Conservation (phyloP, 2,329 filamentous ascomycete genomes). For the Tricladium varicosporioides region DNA sequence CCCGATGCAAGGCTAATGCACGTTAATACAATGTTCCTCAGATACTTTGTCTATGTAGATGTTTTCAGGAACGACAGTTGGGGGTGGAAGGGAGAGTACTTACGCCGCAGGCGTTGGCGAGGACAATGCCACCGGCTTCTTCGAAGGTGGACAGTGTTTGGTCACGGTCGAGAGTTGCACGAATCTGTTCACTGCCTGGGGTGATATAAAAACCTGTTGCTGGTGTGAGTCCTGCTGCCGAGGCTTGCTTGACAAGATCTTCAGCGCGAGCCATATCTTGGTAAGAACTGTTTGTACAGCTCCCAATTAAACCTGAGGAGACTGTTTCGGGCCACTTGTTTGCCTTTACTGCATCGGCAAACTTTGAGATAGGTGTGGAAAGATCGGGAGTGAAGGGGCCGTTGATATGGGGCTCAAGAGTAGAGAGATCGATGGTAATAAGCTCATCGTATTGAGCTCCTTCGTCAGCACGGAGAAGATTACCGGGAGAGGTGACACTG, state of each 20-base stretch:
- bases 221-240: conserved; percentile 84
- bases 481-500: conserved; percentile 43
- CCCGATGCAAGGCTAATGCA: conserved; percentile 69
- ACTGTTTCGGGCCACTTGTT: conserved; percentile 90
- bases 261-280: conserved; percentile 98
- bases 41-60: neutral
- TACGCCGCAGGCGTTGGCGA: conserved; percentile 86
- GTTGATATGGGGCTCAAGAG: conserved; percentile 93
- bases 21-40: neutral
- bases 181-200: conserved; percentile 93
- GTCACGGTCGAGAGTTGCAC: conserved; percentile 88
- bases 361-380: conserved; percentile 86
- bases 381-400: conserved; percentile 96
- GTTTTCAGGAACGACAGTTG: no score
- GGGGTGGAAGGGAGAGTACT: neutral
- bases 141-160: conserved; percentile 83
- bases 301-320: conserved; percentile 91
- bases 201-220: conserved; percentile 94
- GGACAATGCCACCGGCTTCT: conserved; percentile 79
- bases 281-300: conserved; percentile 98
- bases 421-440: conserved; percentile 85
- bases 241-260: conserved; percentile 87
- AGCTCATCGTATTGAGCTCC: conserved; percentile 86
- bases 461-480: conserved; percentile 73
- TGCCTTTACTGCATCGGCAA: conserved; percentile 78